A percentile compares a stretch with the other conserved stretches of the same genome.
These are phyloP conservation scores for Thymus mandschuricus DNA, from an alignment of 257 asterid genomes.

Conservation along the genomic window DNA sequence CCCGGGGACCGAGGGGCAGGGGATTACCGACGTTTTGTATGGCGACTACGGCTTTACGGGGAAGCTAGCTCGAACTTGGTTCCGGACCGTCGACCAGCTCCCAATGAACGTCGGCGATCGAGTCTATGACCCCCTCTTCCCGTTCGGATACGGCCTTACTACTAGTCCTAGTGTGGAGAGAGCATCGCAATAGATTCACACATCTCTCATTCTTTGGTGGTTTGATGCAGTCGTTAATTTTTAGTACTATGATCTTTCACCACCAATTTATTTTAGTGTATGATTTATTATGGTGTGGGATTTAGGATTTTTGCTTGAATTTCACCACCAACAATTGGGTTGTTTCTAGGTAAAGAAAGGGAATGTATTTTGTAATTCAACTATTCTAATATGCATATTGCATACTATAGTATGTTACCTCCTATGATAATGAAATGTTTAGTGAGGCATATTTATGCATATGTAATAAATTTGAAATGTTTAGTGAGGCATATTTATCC, in stretches of 20 bases:
- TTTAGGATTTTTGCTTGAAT: neutral
- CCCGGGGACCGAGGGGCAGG: constrained; percentile 68
- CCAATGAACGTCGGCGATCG: constrained; percentile 66
- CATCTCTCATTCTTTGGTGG: constrained; percentile 16
- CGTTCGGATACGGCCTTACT: constrained; percentile 59
- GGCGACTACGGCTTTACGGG: constrained; percentile 62
- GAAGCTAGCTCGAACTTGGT: constrained; percentile 61
- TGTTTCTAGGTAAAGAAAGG: neutral
- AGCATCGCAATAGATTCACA: constrained; percentile 29
- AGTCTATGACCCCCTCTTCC: constrained; percentile 58
- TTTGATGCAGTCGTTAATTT: neutral
- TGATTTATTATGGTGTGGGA: neutral
- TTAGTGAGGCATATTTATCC: too few relatives aligned
- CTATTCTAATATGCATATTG: neutral
- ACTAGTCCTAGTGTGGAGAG: constrained; percentile 36
- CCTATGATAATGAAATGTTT: too few relatives aligned
- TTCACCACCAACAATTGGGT: neutral
- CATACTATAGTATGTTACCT: too few relatives aligned
- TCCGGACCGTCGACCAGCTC: constrained; percentile 58
- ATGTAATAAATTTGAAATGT: too few relatives aligned
- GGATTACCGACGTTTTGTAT: constrained; percentile 56
- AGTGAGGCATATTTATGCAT: too few relatives aligned
- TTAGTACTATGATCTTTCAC: neutral
- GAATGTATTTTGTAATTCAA: too few relatives aligned
- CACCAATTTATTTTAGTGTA: neutral